Evolutionary conservation across 805 yeast species (phyloP).

Genomic region (Candida sonorensis): DNA sequence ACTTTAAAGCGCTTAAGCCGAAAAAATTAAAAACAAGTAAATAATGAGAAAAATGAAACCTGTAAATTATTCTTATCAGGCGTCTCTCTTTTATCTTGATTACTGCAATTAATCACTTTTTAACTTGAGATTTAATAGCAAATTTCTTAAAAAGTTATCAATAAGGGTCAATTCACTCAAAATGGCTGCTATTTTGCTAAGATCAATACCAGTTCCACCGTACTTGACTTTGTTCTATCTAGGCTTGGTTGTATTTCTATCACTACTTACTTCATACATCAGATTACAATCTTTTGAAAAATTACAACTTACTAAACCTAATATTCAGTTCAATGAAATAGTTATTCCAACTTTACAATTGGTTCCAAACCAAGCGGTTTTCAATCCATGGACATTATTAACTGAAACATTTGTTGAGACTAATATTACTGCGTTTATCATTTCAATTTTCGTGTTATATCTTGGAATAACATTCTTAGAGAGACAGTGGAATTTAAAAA

Average conservation of each 20-base stretch:
- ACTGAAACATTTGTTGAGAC: constrained; percentile 63
- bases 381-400: constrained; percentile 58
- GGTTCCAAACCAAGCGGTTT: constrained; percentile 49
- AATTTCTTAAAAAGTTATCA: too few species aligned
- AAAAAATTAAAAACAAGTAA: too few species aligned
- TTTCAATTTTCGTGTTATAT: constrained; percentile 32
- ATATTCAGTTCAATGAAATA: constrained; percentile 33
- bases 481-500: constrained; percentile 39
- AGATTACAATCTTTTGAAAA: constrained; percentile 31
- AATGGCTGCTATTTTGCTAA: constrained; percentile 16
- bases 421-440: constrained; percentile 36
- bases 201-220: constrained; percentile 29
- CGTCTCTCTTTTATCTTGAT: too few species aligned
- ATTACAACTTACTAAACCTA: constrained; percentile 13
- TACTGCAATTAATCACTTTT: too few species aligned
- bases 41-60: too few species aligned
- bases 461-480: constrained; percentile 41
- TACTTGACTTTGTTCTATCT: constrained; percentile 41
- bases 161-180: too few species aligned
- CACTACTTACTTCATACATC: constrained; percentile 35
- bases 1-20: too few species aligned
- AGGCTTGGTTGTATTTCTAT: constrained; percentile 30
- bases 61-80: too few species aligned
- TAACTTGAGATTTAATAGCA: too few species aligned
- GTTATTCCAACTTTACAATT: constrained; percentile 50